Evolutionary conservation across 2,329 filamentous ascomycete species (phyloP).

Genomic region (Penicillium fuscoglaucum): DNA sequence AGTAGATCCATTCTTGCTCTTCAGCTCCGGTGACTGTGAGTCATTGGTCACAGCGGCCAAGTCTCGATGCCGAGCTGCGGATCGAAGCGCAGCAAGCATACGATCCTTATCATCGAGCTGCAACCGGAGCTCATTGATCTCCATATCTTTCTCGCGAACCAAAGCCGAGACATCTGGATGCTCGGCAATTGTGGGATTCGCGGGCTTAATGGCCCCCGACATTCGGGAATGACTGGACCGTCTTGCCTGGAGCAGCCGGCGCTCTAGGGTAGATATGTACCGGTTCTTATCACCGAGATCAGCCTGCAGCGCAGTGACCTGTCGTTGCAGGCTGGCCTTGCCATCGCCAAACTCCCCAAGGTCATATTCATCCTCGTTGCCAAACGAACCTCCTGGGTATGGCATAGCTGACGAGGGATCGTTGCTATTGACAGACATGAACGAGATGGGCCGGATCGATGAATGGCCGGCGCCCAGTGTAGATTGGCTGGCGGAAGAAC

Average conservation of each 20-base stretch:
- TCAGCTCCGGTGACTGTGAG: slow-evolving; percentile 33
- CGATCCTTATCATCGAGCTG: slow-evolving; percentile 91
- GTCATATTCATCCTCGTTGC: slow-evolving; percentile 61
- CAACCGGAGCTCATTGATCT: slow-evolving; percentile 87
- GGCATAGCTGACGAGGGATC: slow-evolving; percentile 34
- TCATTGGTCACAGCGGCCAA: slow-evolving; percentile 63
- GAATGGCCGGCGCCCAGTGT: slow-evolving; percentile 50
- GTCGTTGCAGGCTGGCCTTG: slow-evolving; percentile 75
- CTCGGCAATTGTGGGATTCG: slow-evolving; percentile 68
- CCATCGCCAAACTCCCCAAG: slow-evolving; percentile 86
- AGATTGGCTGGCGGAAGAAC: slow-evolving; percentile 71
- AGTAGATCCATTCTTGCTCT: slow-evolving; percentile 30
- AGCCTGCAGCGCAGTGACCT: slow-evolving; percentile 88
- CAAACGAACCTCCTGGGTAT: slow-evolving; percentile 35
- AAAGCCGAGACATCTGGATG: slow-evolving; percentile 71
- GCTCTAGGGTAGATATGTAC: slow-evolving; percentile 92
- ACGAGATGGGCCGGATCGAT: slow-evolving; percentile 66
- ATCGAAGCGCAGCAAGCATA: slow-evolving; percentile 85
- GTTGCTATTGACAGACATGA: slow-evolving; percentile 59
- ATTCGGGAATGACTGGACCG: slow-evolving; percentile 86
- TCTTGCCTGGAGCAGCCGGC: slow-evolving; percentile 84
- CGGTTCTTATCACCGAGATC: slow-evolving; percentile 96
- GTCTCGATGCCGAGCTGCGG: slow-evolving; percentile 81
- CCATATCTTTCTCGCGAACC: slow-evolving; percentile 84
- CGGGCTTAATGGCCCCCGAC: slow-evolving; percentile 68